phyloP scores from a whole-genome alignment of 1,284 basidiomycete species.

The Microbotryomycetes sp. region DNA sequence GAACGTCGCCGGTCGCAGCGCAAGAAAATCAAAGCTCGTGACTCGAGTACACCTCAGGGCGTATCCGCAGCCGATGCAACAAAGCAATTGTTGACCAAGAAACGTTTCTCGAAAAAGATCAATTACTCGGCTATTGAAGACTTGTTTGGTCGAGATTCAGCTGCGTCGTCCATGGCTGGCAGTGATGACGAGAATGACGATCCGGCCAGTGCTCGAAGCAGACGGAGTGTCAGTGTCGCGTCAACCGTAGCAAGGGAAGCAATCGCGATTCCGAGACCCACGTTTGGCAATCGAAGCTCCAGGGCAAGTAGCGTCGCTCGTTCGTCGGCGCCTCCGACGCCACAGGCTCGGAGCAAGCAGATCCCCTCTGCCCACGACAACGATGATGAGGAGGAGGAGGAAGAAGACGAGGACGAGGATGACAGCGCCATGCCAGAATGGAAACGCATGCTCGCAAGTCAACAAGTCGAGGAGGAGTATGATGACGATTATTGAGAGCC shows the following conservation, averaged over 20 bases:
- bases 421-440: background rate
- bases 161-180: conserved; percentile 50
- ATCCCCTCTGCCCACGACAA: background rate
- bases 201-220: too few relatives aligned
- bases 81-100: conserved; percentile 69
- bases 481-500: too few relatives aligned
- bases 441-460: background rate
- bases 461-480: too few relatives aligned
- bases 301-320: background rate
- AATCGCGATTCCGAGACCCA: background rate
- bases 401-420: background rate
- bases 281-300: background rate
- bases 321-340: background rate
- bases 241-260: background rate
- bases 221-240: background rate
- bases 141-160: conserved; percentile 53
- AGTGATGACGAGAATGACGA: conserved; percentile 15
- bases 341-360: too few relatives aligned
- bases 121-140: conserved; percentile 78
- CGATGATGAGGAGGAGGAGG: background rate
- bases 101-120: conserved; percentile 73
- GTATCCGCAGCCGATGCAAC: conserved; percentile 67
- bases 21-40: conserved; percentile 57
- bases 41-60: conserved; percentile 58
- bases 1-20: conserved; percentile 27